These are phyloP conservation scores for Aspergillus carlsbadensis DNA, from an alignment of 495 filamentous ascomycete genomes.

Conservation along the genomic window DNA sequence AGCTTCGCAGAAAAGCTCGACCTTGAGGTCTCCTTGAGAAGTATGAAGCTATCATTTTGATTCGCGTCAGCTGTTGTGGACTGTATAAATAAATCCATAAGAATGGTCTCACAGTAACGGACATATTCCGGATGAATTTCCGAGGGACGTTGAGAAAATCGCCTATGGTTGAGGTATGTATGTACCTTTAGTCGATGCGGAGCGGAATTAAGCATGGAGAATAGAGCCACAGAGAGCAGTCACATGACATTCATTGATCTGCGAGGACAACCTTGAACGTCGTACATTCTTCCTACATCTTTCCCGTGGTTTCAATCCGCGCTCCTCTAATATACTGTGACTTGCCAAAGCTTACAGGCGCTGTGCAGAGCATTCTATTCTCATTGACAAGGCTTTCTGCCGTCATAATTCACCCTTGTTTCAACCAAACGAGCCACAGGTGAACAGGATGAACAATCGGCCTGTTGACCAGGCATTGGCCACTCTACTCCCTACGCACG, in stretches of 20 bases:
- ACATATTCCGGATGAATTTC: conserved; percentile 18
- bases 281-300: background rate
- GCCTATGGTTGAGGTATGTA: too few species aligned
- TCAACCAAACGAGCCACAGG: background rate
- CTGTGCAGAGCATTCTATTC: too few species aligned
- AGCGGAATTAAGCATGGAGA: background rate
- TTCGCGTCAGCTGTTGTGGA: background rate
- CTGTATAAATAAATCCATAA: background rate
- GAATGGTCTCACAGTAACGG: conserved; percentile 28
- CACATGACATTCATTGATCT: background rate
- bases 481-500: conserved; percentile 76
- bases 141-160: background rate
- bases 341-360: too few species aligned
- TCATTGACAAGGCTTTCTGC: too few species aligned
- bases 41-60: conserved; percentile 69
- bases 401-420: background rate
- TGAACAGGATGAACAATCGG: conserved; percentile 49
- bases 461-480: conserved; percentile 73
- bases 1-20: conserved; percentile 94
- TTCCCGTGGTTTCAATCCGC: background rate
- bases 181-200: too few species aligned
- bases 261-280: too few species aligned
- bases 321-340: too few species aligned
- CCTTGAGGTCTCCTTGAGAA: conserved; percentile 84
- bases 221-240: background rate